Conservation (phyloP, 441 rosid species). For the Adansonia gregorii region DNA sequence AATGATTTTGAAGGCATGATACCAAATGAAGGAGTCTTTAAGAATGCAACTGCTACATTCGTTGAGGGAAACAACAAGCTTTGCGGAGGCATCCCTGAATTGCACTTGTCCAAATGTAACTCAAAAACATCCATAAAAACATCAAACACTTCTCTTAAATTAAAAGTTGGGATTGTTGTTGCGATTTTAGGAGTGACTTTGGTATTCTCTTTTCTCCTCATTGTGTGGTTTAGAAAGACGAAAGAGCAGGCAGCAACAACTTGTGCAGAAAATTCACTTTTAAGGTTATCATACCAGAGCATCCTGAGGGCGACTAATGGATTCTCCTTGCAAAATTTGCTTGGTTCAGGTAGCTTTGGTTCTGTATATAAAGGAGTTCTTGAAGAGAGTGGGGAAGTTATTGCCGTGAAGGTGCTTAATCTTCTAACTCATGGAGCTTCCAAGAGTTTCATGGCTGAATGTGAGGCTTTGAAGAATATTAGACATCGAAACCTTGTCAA, state of each 20-base stretch:
- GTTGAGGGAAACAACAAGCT: conserved; percentile 24
- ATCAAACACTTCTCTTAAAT: background rate
- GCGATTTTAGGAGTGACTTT: background rate
- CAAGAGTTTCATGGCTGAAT: background rate
- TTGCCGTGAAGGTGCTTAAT: conserved; percentile 7
- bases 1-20: conserved; percentile 33
- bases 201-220: background rate
- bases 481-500: conserved; percentile 19
- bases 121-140: background rate
- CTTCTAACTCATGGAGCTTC: background rate
- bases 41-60: conserved; percentile 28
- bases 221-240: background rate
- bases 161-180: background rate
- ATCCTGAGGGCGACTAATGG: conserved; percentile 32
- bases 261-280: background rate
- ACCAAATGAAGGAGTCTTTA: conserved; percentile 30
- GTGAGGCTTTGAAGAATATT: background rate
- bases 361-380: conserved; percentile 34
- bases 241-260: background rate
- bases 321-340: conserved; percentile 26
- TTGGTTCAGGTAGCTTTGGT: conserved; percentile 13
- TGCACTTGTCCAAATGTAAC: conserved; percentile 26
- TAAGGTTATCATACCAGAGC: conserved; percentile 25
- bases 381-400: background rate
- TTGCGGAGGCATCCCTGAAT: conserved; percentile 33